These are phyloP conservation scores for Carex sylvatica DNA, from an alignment of 202 grass and related monocot species.

Conservation along the genomic window DNA sequence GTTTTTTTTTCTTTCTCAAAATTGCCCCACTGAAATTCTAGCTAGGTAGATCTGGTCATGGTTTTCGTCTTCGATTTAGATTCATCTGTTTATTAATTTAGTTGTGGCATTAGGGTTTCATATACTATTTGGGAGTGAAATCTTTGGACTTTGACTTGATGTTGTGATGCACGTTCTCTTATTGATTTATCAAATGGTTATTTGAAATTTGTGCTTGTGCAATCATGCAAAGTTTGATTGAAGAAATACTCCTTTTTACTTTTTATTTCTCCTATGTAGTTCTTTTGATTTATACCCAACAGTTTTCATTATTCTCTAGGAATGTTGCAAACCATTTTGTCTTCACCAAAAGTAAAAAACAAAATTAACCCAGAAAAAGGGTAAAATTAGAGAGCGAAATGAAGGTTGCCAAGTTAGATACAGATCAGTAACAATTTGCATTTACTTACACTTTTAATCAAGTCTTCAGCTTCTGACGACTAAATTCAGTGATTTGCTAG, in stretches of 20 bases:
- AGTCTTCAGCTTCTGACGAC: background rate
- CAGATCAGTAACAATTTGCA: background rate
- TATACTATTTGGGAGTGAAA: background rate
- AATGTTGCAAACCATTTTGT: background rate
- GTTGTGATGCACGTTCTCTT: background rate
- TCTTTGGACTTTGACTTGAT: background rate
- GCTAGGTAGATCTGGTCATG: background rate
- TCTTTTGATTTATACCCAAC: background rate
- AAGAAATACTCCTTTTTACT: background rate
- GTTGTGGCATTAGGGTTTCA: slow-evolving; percentile 6
- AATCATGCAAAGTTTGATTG: background rate
- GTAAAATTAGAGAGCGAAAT: background rate
- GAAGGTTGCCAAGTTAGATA: background rate
- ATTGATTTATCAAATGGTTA: background rate
- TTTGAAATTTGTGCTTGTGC: background rate
- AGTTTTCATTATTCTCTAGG: background rate
- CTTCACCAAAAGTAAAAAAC: background rate
- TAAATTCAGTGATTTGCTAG: background rate
- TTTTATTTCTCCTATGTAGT: background rate
- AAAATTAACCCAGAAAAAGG: background rate
- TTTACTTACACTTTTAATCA: background rate
- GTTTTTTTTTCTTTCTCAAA: background rate
- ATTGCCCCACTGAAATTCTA: background rate
- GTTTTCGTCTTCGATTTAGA: background rate
- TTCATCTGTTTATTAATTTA: background rate